Evolutionary conservation across 2,329 filamentous ascomycete species (phyloP), one percentile per base, ranked within the genome.

Genomic region (Fusarium oxysporum): DNA sequence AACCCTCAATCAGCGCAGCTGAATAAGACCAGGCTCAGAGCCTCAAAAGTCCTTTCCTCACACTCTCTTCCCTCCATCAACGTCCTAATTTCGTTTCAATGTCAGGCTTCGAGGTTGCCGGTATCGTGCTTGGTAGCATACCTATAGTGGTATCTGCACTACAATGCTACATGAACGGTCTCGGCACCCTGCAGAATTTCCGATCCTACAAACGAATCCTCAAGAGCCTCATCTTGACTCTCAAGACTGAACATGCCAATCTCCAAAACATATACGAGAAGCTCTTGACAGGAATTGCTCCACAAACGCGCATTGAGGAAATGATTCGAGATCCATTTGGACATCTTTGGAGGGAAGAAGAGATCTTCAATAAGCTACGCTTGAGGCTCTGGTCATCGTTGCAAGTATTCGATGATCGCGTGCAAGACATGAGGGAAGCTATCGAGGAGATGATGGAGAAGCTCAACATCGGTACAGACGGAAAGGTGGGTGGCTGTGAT

Each of bases 201-300:
- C 54, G 54, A 3, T 35, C 28, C 4, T 64, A 64, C 35, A 32
- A 60, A 1, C 28, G 55, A 17, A 53, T 50, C 2, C 47, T 72
- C 1, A 43, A 43, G 14, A 61, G 41, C 8, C 51, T 72, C 4
- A 64, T 70, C 4, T 35, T 50, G 0, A 40, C 3, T 8, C 65
- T 72, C 3, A 38, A 72, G 1, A 72, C 51, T 0, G 62, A 72
- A 5, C 35, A 48, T 6, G 4, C 59, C 9, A 59, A 23, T 6
- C 13, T 72, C 0, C 51, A 54, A 1, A 62, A 70, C 0, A 47
- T 62, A 1, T 73, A 59, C 5, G 69, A 72, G 17, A 72, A 50
- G 6, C 23, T 72, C 0, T 40, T 70, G 0, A 33, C 25, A 0
- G 56, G 59, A 1, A 41, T 73, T 3, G 62, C 50, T 0, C 56